Evolutionary conservation across 2,329 filamentous ascomycete genomes (phyloP).

Genomic region (Rutstroemia sp.): DNA sequence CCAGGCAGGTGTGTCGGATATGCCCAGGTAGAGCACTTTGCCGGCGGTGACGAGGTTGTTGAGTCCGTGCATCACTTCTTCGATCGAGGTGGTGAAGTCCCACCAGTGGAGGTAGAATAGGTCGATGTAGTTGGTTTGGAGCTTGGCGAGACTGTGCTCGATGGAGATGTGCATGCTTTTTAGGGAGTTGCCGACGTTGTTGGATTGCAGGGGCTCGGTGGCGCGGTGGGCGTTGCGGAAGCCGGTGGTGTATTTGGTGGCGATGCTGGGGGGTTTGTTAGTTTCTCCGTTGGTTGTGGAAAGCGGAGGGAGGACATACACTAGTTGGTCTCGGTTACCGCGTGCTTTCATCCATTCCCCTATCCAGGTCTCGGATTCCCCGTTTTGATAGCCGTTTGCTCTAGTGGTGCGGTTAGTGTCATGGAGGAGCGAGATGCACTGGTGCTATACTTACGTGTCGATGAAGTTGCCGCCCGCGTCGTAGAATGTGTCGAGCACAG

Average conservation of each 20-base stretch:
- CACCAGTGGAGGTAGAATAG: conserved; percentile 59
- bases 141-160: conserved; percentile 48
- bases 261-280: conserved; percentile 33
- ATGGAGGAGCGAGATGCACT: no score
- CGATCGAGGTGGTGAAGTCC: conserved; percentile 58
- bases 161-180: conserved; percentile 54
- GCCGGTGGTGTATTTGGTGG: conserved; percentile 46
- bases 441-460: conserved; percentile 38
- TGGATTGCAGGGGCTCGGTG: conserved; percentile 32
- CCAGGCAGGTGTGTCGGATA: conserved; percentile 65
- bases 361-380: conserved; percentile 56
- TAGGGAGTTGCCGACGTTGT: conserved; percentile 50
- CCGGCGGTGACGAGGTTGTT: conserved; percentile 51
- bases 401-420: no score
- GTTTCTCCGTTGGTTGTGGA: no score
- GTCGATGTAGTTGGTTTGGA: conserved; percentile 64
- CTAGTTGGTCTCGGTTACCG: conserved; percentile 54
- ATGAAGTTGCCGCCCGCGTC: conserved; percentile 61
- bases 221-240: conserved; percentile 26
- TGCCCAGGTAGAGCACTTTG: conserved; percentile 62
- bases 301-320: conserved; percentile 26
- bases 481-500: conserved; percentile 48
- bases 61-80: conserved; percentile 62
- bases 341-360: conserved; percentile 64
- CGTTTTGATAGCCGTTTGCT: conserved; percentile 56